phyloP scores from a whole-genome alignment of 148 eudicot species.

The Spergularia bocconei region DNA sequence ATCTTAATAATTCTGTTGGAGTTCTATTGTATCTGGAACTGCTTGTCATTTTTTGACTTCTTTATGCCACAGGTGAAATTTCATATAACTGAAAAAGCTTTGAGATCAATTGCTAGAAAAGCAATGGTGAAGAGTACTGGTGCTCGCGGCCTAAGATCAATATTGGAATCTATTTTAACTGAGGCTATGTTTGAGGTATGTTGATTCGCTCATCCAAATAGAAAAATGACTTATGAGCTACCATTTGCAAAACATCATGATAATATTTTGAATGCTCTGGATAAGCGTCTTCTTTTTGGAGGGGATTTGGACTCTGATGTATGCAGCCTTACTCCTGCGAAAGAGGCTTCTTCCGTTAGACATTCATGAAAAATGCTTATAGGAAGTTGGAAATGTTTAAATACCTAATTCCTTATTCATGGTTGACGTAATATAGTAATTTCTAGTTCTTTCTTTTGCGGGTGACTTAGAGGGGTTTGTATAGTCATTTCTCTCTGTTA shows the following conservation, averaged over 20 bases:
- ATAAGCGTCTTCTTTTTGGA: neutral
- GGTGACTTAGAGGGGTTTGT: neutral
- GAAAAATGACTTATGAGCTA: too few relatives aligned
- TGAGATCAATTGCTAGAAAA: conserved; percentile 76
- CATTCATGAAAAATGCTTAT: neutral
- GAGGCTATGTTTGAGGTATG: conserved; percentile 94
- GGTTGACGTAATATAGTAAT: neutral
- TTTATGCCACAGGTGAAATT: conserved; percentile 62
- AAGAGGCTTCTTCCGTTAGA: neutral
- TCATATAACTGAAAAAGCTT: conserved; percentile 73
- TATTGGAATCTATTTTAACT: conserved; percentile 78
- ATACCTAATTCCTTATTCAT: neutral
- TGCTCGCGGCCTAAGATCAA: conserved; percentile 89
- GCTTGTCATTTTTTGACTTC: neutral
- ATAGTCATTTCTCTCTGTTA: too few relatives aligned
- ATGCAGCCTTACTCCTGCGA: neutral
- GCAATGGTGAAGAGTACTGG: conserved; percentile 87
- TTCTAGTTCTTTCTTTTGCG: neutral
- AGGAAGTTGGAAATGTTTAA: neutral
- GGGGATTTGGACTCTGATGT: neutral
- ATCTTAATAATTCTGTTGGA: neutral
- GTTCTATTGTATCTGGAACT: neutral
- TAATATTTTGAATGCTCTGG: neutral
- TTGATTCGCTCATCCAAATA: neutral
- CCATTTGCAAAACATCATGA: conserved; percentile 18